Evolutionary conservation across 768 basidiomycete species (phyloP), one percentile per base, ranked within the genome.

Genomic region (Boletales sp.): DNA sequence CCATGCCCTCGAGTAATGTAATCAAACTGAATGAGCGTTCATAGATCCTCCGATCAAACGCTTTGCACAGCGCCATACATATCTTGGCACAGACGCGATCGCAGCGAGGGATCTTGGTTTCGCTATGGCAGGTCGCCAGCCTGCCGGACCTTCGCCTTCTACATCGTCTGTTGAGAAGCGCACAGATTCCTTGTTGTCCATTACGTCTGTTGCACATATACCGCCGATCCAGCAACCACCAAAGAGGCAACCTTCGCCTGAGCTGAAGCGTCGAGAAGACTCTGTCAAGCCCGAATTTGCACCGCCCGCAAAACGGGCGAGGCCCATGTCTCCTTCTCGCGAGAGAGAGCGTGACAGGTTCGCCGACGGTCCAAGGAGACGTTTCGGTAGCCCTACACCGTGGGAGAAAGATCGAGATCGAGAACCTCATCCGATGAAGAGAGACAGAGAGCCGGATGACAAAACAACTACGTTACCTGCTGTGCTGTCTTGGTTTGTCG

Each of bases 41-140:
- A 2, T 60, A 97, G 94, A 94, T 59, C 84, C 90, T 1, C 83
- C 91, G 0, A 89, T 97, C 66, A 92, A 95, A 60, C 87, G 87
- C 1, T 89, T 97, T 52, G 93, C 93, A 0, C 87, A 92, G 61
- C 78, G 91, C 37, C 88, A 91, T 56, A 69, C 67, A 0, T 80
- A 81, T 57, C 78, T 85, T 24, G 84, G 84, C 31, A 84, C 86
- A 24, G 94, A 97, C 61, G 87, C 90, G 17, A 94, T 97, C 53
- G 90, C 94, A 2, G 77, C 83, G 13, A 82, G 86, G 35, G 95
- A 98, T 63, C 81, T 97, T 17, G 95, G 95, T 6, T 86, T 90
- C 55, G 81, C 86, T 3, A 70, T 80, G 58, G 76, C 72, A 10
- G 61, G 52, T 51, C 66, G 59, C 49, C 64, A 65, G 48, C 63